Percentiles rank a stretch among this genome's conserved stretches.
Evolutionary conservation across 2,329 filamentous ascomycete species (phyloP).

Genomic region (Aureobasidium sp.): DNA sequence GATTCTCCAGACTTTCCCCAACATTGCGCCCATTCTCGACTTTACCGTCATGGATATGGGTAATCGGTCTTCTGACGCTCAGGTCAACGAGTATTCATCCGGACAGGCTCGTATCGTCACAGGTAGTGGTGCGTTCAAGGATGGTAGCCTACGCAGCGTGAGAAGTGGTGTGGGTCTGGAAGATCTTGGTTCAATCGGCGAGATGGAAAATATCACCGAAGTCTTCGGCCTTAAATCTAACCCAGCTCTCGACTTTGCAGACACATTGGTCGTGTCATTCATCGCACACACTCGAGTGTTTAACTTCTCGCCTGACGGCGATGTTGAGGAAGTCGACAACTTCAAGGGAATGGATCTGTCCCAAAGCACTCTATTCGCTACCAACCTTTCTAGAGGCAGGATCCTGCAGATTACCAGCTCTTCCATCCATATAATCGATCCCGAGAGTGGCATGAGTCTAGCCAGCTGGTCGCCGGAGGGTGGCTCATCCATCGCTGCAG

Average conservation of each 20-base stretch:
- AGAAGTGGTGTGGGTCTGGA: conserved; percentile 90
- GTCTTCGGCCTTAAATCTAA: conserved; percentile 55
- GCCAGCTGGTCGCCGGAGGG: conserved; percentile 52
- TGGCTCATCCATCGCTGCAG: conserved; percentile 61
- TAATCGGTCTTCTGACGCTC: conserved; percentile 67
- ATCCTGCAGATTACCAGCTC: conserved; percentile 70
- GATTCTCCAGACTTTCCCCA: conserved; percentile 67
- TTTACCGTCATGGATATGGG: conserved; percentile 97
- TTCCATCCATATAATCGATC: conserved; percentile 55
- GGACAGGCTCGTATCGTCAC: conserved; percentile 91
- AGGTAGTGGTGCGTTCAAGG: conserved; percentile 81
- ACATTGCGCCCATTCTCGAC: conserved; percentile 86
- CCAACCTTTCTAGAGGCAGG: conserved; percentile 53
- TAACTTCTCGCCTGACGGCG: conserved; percentile 62
- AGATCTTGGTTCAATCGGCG: conserved; percentile 72
- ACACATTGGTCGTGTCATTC: conserved; percentile 74
- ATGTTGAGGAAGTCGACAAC: conserved; percentile 77
- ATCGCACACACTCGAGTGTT: conserved; percentile 80
- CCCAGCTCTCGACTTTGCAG: conserved; percentile 43
- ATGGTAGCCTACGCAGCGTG: conserved; percentile 82
- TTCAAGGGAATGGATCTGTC: conserved; percentile 65
- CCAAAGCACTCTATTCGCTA: conserved; percentile 63
- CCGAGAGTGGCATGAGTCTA: conserved; percentile 45
- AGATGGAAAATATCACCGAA: conserved; percentile 48
- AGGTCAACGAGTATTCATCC: conserved; percentile 86